Conservation (phyloP, 108 stramenopile species). For the Mediolabrus comicus region DNA sequence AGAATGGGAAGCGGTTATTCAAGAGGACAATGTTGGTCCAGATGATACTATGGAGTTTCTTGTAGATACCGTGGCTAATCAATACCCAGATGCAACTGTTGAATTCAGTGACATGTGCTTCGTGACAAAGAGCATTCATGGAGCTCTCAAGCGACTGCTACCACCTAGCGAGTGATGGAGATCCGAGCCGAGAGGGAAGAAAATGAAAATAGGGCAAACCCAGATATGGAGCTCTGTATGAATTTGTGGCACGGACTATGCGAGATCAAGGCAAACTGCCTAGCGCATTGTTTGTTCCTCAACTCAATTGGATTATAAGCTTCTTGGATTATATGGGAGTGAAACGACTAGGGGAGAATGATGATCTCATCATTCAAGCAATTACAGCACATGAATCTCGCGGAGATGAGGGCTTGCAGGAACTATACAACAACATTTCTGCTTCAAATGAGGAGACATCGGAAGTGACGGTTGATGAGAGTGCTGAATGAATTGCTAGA, state of each 20-base stretch:
- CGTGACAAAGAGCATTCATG: not conserved
- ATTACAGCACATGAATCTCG: not conserved
- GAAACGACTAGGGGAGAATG: not conserved
- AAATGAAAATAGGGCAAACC: too few relatives aligned
- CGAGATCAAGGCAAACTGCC: too few relatives aligned
- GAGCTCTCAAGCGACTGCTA: not conserved
- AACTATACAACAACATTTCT: not conserved
- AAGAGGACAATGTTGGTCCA: not conserved
- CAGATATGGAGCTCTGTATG: too few relatives aligned
- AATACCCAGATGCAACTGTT: constrained; percentile 2
- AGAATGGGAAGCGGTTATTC: not conserved
- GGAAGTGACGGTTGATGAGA: not conserved
- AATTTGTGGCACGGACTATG: too few relatives aligned
- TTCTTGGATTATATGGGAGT: not conserved
- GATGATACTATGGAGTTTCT: not conserved
- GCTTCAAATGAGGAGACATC: not conserved
- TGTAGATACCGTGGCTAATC: not conserved
- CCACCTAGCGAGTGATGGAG: too few relatives aligned
- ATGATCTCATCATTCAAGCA: not conserved
- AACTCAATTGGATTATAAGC: not conserved
- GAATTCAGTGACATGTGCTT: not conserved
- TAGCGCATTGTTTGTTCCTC: too few relatives aligned
- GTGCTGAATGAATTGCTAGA: not conserved
- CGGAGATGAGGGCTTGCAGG: not conserved
- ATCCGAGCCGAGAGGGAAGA: too few relatives aligned